Evolutionary conservation across 2,329 filamentous ascomycete genomes (phyloP).

Genomic region (Aureobasidium sp.): DNA sequence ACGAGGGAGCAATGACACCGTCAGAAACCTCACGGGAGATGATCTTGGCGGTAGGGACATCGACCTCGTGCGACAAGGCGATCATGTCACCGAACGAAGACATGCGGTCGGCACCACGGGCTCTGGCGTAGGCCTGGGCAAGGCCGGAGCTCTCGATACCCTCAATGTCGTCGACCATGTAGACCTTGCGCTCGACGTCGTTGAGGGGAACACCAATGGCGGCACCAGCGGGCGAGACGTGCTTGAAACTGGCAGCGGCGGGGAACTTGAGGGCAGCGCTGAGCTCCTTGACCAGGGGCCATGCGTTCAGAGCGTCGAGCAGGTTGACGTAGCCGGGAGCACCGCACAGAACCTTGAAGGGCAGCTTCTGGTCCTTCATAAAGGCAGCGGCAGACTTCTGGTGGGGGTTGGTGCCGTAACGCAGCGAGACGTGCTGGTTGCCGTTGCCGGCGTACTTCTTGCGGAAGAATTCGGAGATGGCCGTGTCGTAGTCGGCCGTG

Average conservation of each 20-base stretch:
- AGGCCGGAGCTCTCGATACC: conserved; percentile 78
- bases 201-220: conserved; percentile 84
- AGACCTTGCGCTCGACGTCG: conserved; percentile 87
- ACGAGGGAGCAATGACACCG: conserved; percentile 86
- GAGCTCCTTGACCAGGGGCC: conserved; percentile 94
- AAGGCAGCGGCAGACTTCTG: conserved; percentile 93
- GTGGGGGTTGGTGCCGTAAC: conserved; percentile 95
- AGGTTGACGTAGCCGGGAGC: conserved; percentile 96
- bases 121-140: conserved; percentile 91
- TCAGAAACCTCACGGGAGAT: conserved; percentile 97
- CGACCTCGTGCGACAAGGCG: conserved; percentile 81
- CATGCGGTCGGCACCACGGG: conserved; percentile 94
- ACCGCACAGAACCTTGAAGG: conserved; percentile 90
- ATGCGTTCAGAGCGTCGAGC: conserved; percentile 90
- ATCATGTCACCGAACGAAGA: conserved; percentile 97
- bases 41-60: conserved; percentile 90
- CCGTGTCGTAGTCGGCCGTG: conserved; percentile 90
- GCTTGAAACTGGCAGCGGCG: conserved; percentile 96
- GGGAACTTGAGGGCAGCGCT: conserved; percentile 79
- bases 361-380: conserved; percentile 61
- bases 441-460: conserved; percentile 89
- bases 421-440: conserved; percentile 71
- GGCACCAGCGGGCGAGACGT: conserved; percentile 92
- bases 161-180: conserved; percentile 93
- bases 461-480: conserved; percentile 95